These are phyloP conservation scores for Salix viminalis DNA, from an alignment of 345 rosid genomes.

Conservation along the genomic window DNA sequence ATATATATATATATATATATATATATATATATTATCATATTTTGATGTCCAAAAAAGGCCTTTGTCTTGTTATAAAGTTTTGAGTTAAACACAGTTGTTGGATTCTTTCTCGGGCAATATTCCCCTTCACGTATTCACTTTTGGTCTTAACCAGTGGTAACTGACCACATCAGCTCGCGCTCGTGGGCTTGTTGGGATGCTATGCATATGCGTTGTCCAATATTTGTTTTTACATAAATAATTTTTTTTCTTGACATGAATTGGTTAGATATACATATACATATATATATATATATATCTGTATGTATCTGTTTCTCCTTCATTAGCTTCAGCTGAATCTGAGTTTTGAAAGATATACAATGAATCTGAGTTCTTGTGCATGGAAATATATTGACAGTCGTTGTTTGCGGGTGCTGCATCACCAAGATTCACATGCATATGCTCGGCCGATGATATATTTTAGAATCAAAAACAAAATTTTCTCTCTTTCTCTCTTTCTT, in stretches of 20 bases:
- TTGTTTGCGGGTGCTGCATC: conserved; percentile 83
- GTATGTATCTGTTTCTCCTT: not conserved
- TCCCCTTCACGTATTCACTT: conserved; percentile 22
- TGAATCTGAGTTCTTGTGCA: conserved; percentile 8
- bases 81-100: conserved; percentile 8
- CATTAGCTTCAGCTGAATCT: not conserved
- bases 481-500: not conserved
- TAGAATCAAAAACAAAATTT: not conserved
- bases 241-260: not conserved
- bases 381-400: conserved; percentile 42
- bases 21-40: not conserved
- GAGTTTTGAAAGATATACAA: not conserved
- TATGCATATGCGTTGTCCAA: not conserved
- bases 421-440: conserved; percentile 90
- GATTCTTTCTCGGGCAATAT: conserved; percentile 21
- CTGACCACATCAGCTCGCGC: conserved; percentile 26
- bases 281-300: not conserved
- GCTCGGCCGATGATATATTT: conserved; percentile 16
- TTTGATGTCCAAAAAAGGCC: conserved; percentile 5
- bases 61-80: conserved; percentile 12
- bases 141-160: conserved; percentile 21
- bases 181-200: conserved; percentile 13
- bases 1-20: too few relatives aligned
- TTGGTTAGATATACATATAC: not conserved
- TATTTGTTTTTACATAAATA: not conserved